Evolutionary conservation across 176 grass and related monocot species (phyloP).

Genomic region (Paspalum vaginatum): DNA sequence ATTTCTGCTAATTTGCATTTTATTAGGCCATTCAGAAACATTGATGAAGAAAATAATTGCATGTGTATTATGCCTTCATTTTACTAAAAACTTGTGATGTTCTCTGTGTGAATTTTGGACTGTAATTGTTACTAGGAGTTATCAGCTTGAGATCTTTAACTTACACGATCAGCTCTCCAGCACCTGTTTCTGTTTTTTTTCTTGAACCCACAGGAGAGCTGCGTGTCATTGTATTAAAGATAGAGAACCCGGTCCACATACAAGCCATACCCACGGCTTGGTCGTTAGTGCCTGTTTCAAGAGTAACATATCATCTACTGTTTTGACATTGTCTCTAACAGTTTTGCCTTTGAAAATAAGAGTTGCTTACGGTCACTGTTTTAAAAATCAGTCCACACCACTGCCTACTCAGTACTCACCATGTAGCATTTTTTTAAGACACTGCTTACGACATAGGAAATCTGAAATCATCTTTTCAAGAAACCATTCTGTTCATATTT

Average conservation of each 20-base stretch:
- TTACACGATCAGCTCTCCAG: too few species aligned
- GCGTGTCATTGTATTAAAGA: too few species aligned
- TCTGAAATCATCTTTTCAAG: neutral
- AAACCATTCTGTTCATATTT: constrained; percentile 11
- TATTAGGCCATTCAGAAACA: neutral
- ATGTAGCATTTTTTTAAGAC: neutral
- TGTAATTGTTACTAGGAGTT: neutral
- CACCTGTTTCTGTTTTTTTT: too few species aligned
- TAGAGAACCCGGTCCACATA: too few species aligned
- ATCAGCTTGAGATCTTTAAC: neutral
- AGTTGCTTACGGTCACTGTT: neutral
- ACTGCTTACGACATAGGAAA: neutral
- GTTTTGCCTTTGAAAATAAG: neutral
- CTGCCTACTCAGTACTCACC: neutral
- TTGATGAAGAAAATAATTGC: neutral
- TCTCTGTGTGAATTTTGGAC: neutral
- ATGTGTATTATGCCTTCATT: neutral
- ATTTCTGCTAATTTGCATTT: constrained; percentile 24
- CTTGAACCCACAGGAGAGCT: too few species aligned
- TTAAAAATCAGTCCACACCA: neutral
- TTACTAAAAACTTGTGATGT: neutral
- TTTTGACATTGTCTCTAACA: neutral
- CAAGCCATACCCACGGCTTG: too few species aligned
- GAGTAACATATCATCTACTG: neutral
- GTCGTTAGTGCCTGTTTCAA: neutral